phyloP scores from a whole-genome alignment of 345 rosid genomes.

The Camelina hispida region DNA sequence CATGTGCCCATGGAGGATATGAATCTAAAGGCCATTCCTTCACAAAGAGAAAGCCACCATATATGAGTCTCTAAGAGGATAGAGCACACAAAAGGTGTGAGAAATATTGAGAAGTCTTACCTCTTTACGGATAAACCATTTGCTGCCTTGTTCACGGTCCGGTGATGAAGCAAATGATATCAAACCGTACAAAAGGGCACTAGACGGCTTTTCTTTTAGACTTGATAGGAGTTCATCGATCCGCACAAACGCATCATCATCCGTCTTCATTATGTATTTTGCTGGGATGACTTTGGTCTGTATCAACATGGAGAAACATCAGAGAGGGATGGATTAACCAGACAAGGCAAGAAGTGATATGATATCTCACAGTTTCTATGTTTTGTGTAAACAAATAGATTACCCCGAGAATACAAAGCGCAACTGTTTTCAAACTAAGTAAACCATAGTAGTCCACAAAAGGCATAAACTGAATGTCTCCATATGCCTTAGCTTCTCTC shows the following conservation, averaged over 20 bases:
- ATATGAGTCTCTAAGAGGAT: slow-evolving; percentile 18
- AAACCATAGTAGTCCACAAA: slow-evolving; percentile 89
- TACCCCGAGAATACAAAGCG: slow-evolving; percentile 90
- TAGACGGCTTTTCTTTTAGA: slow-evolving; percentile 64
- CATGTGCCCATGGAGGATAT: slow-evolving; percentile 99
- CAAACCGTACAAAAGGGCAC: slow-evolving; percentile 73
- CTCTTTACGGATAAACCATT: slow-evolving; percentile 83
- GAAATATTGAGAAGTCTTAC: slow-evolving; percentile 39
- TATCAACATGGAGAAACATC: slow-evolving; percentile 37
- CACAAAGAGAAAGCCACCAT: slow-evolving; percentile 13
- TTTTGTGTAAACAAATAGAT: slow-evolving; percentile 22
- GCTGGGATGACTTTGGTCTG: slow-evolving; percentile 85
- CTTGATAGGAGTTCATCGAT: slow-evolving; percentile 74
- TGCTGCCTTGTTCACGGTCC: slow-evolving; percentile 74
- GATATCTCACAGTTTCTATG: slow-evolving; percentile 18
- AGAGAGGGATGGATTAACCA: neutral
- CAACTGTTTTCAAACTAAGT: slow-evolving; percentile 80
- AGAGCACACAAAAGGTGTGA: slow-evolving; percentile 27
- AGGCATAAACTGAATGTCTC: slow-evolving; percentile 90
- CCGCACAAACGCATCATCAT: slow-evolving; percentile 91
- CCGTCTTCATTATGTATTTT: slow-evolving; percentile 90
- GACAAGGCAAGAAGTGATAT: neutral
- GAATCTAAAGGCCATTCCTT: slow-evolving; percentile 77
- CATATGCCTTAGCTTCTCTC: slow-evolving; percentile 87
- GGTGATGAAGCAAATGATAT: slow-evolving; percentile 77